phyloP scores from a whole-genome alignment of 129 eudicot species.

The Chrysanthemum lavandulifolium region DNA sequence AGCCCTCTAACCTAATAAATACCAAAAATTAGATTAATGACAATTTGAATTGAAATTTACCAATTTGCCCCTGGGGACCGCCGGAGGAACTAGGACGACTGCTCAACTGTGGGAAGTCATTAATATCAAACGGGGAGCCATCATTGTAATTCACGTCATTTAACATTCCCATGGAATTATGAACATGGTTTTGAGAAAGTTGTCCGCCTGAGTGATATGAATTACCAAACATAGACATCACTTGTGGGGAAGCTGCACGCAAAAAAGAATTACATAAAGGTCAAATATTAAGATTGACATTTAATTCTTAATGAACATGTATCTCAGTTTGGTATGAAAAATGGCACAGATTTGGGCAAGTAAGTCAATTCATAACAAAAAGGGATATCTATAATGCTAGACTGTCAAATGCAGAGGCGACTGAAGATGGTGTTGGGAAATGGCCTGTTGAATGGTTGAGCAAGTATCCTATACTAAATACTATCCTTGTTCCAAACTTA shows the following conservation, averaged over 20 bases:
- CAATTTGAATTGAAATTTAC: constrained; percentile 30
- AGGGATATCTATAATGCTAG: too few relatives aligned
- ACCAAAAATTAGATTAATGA: neutral
- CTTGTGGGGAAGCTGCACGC: constrained; percentile 89
- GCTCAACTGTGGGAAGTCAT: constrained; percentile 86
- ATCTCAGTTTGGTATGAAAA: too few relatives aligned
- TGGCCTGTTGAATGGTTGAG: too few relatives aligned
- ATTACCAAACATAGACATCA: constrained; percentile 85
- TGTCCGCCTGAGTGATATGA: constrained; percentile 89
- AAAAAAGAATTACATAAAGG: neutral
- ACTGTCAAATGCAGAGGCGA: too few relatives aligned
- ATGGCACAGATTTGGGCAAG: too few relatives aligned
- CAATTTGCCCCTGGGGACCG: constrained; percentile 89
- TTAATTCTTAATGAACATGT: neutral
- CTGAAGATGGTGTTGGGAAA: too few relatives aligned
- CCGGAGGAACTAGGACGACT: constrained; percentile 96
- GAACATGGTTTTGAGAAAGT: constrained; percentile 73
- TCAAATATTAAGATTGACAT: neutral
- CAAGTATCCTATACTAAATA: too few relatives aligned
- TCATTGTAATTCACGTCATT: constrained; percentile 81
- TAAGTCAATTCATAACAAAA: too few relatives aligned
- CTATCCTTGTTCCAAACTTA: too few relatives aligned
- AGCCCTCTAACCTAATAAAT: too few relatives aligned
- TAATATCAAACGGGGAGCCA: constrained; percentile 77
- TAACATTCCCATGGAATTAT: constrained; percentile 77